A percentile compares a stretch with the other conserved stretches of the same genome.
These are phyloP conservation scores for Multifurca ochricompacta DNA, from an alignment of 768 basidiomycete species.

Conservation along the genomic window DNA sequence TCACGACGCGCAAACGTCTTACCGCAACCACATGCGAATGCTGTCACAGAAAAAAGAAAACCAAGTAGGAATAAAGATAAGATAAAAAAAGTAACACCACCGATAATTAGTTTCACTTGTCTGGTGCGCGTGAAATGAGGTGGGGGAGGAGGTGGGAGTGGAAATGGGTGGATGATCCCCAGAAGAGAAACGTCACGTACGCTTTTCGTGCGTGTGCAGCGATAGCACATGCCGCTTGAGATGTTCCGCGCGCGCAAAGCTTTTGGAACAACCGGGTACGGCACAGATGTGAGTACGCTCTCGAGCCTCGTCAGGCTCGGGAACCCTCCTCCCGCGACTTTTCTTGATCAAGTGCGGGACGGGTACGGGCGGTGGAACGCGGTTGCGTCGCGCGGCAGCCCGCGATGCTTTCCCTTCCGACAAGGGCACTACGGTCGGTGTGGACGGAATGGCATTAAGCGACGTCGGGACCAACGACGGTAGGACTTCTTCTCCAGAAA, in stretches of 20 bases:
- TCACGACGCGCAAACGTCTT: slow-evolving; percentile 69
- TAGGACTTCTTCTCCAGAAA: not conserved
- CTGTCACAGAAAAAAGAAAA: slow-evolving; percentile 26
- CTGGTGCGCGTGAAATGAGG: no score
- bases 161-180: no score
- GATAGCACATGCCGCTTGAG: slow-evolving; percentile 73
- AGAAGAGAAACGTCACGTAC: no score
- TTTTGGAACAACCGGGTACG: slow-evolving; percentile 68
- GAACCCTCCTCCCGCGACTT: slow-evolving; percentile 71
- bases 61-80: no score
- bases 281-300: slow-evolving; percentile 54
- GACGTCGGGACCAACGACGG: not conserved
- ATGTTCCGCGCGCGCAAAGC: slow-evolving; percentile 73
- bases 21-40: slow-evolving; percentile 58
- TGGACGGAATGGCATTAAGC: not conserved
- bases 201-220: slow-evolving; percentile 80
- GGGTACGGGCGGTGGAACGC: slow-evolving; percentile 42
- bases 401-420: not conserved
- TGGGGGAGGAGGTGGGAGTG: no score
- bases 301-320: slow-evolving; percentile 28
- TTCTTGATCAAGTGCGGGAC: slow-evolving; percentile 75
- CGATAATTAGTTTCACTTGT: no score
- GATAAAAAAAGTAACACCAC: no score
- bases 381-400: not conserved
- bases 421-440: not conserved